Evolutionary conservation across 2,329 filamentous ascomycete genomes (phyloP).

Genomic region (Pseudogymnoascus sp.): DNA sequence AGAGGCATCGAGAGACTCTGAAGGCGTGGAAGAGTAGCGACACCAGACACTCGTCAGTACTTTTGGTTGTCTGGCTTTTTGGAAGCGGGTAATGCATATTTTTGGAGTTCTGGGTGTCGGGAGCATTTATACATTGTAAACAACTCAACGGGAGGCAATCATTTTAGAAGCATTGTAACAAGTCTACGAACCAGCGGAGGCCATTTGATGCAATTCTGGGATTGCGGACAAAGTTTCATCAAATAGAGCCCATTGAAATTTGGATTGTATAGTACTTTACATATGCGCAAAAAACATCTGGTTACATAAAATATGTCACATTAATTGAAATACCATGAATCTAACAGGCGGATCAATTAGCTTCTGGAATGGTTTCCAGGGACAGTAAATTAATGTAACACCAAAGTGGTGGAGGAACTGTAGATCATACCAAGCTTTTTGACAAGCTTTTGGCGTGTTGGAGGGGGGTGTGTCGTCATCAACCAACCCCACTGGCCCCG

Average conservation of each 20-base stretch:
- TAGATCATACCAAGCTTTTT: constrained; percentile 4
- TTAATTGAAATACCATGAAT: neutral
- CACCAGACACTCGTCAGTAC: neutral
- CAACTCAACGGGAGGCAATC: constrained; percentile 5
- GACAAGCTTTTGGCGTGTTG: neutral
- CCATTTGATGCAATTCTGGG: constrained; percentile 1
- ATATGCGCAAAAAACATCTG: neutral
- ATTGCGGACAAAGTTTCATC: neutral
- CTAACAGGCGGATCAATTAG: neutral
- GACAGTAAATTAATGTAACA: neutral
- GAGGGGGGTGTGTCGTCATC: neutral
- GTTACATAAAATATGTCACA: neutral
- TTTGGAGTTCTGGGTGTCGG: neutral
- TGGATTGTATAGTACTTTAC: constrained; percentile 1
- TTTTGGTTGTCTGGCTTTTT: neutral
- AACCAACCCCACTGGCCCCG: neutral
- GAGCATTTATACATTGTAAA: constrained; percentile 6
- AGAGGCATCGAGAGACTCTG: neutral
- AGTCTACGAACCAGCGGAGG: constrained; percentile 8
- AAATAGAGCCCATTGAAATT: neutral
- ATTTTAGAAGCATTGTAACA: constrained; percentile 9
- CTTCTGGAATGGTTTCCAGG: neutral
- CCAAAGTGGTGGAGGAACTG: neutral
- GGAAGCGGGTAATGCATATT: neutral
- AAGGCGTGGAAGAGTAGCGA: neutral